phyloP scores from a whole-genome alignment of 176 grass and related monocot genomes.

The Urochloa ruziziensis region DNA sequence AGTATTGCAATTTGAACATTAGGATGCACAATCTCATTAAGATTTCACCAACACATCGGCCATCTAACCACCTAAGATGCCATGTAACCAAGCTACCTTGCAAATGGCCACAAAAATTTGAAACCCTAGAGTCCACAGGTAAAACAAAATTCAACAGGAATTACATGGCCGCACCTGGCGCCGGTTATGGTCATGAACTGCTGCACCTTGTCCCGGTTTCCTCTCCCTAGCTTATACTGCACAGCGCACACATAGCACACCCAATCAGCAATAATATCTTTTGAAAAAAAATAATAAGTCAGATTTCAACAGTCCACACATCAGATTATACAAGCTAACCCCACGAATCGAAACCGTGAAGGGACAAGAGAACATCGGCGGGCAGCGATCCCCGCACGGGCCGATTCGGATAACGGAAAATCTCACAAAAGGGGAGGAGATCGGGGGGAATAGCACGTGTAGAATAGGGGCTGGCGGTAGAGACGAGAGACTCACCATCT shows the following conservation, averaged over 20 bases:
- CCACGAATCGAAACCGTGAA: conserved; percentile 3
- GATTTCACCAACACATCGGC: background rate
- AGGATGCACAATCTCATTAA: background rate
- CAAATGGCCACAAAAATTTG: conserved; percentile 13
- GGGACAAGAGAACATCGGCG: background rate
- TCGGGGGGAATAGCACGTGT: background rate
- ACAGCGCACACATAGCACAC: background rate
- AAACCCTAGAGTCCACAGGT: background rate
- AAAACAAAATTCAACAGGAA: background rate
- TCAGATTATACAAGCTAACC: background rate
- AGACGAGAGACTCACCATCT: conserved; percentile 44
- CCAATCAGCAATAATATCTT: background rate
- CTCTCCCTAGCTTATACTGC: conserved; percentile 98
- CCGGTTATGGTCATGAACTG: conserved; percentile 99
- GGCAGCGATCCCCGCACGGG: background rate
- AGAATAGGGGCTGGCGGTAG: background rate
- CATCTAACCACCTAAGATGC: background rate
- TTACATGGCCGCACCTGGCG: conserved; percentile 46
- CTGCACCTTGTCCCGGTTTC: conserved; percentile 95
- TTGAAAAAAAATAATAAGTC: background rate
- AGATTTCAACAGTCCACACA: background rate
- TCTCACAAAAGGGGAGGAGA: background rate
- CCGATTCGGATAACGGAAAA: conserved; percentile 2
- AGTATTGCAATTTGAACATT: background rate
- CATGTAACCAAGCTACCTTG: background rate